A percentile compares a stretch with the other conserved stretches of the same genome.
These are phyloP conservation scores for Bipolaris cookei DNA, from an alignment of 2,329 filamentous ascomycete genomes.

Conservation along the genomic window DNA sequence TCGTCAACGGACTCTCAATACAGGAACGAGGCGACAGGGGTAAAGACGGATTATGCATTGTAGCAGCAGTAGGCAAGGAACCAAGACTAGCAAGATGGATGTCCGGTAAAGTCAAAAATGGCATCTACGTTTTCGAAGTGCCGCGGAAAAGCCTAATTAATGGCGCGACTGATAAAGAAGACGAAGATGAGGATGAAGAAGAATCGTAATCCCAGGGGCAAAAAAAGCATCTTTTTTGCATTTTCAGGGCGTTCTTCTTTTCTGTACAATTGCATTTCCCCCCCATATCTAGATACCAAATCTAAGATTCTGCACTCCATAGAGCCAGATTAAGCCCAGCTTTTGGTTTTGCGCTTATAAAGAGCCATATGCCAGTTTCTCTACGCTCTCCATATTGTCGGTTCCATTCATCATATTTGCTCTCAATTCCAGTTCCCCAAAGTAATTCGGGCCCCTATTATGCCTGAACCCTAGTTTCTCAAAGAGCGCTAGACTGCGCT, in stretches of 20 bases:
- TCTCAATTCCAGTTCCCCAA: constrained; percentile 66
- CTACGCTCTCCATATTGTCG: background rate
- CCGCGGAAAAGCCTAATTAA: constrained; percentile 51
- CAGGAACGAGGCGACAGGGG: constrained; percentile 83
- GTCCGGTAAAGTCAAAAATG: constrained; percentile 72
- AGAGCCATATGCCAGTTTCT: background rate
- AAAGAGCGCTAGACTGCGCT: constrained; percentile 65
- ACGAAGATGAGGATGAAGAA: constrained; percentile 14
- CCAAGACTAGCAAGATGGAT: constrained; percentile 86
- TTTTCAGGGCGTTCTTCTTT: constrained; percentile 12
- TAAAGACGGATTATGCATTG: constrained; percentile 75
- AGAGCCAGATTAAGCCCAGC: background rate
- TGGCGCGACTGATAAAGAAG: constrained; percentile 19
- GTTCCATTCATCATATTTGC: background rate
- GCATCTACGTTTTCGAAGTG: constrained; percentile 87
- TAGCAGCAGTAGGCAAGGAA: constrained; percentile 86
- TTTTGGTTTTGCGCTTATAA: background rate
- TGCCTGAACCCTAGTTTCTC: constrained; percentile 64
- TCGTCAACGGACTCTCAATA: constrained; percentile 87
- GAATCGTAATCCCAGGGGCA: background rate
- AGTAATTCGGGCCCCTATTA: constrained; percentile 65
- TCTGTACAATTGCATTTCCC: background rate
- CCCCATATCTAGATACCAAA: constrained; percentile 27
- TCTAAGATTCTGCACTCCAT: constrained; percentile 13
- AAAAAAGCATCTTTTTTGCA: constrained; percentile 21